Evolutionary conservation across 805 yeast genomes (phyloP), one percentile per base, ranked within the genome.

Genomic region (Saturnispora quitensis): DNA sequence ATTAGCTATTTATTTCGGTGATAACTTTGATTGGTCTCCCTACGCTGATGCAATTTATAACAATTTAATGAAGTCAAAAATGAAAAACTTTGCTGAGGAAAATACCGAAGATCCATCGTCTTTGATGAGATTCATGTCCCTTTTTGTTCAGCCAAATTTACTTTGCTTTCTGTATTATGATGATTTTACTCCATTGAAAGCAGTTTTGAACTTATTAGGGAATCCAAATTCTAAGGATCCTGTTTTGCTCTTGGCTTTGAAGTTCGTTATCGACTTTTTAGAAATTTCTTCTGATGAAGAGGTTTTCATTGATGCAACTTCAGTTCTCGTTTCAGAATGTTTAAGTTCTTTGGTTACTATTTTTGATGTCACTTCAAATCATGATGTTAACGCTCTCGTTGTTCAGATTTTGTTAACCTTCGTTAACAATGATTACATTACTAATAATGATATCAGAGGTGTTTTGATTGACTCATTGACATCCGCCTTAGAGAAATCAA

Each of bases 81-180:
- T 93, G 58, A 71, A 55, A 1, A 70, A 74, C 12, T 91, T 91
- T 65, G 84, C 84, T 3, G 75, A 69, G 40, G 96, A 86, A 60
- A 93, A 91, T 63, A 70, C 84, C 33, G 95, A 89, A 62, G 89
- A 85, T 60, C 83, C 91, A 0, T 89, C 97, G 0, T 76, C 95
- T 0, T 63, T 91, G 43, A 69, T 90, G 78, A 78, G 73, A 51
- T 62, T 89, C 9, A 76, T 91, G 60, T 66, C 79, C 6, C 77
- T 95, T 81, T 70, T 85, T 47, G 62, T 72, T 4, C 63, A 68
- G 33, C 68, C 71, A 5, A 68, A 70, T 22, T 71, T 83, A 38
- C 68, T 74, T 45, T 71, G 72, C 13, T 78, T 84, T 53, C 66
- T 88, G 43, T 74, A 73, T 51, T 66, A 73, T 50, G 85, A 86